Conservation (phyloP, 768 basidiomycete genomes). For the Nidularia sp. region DNA sequence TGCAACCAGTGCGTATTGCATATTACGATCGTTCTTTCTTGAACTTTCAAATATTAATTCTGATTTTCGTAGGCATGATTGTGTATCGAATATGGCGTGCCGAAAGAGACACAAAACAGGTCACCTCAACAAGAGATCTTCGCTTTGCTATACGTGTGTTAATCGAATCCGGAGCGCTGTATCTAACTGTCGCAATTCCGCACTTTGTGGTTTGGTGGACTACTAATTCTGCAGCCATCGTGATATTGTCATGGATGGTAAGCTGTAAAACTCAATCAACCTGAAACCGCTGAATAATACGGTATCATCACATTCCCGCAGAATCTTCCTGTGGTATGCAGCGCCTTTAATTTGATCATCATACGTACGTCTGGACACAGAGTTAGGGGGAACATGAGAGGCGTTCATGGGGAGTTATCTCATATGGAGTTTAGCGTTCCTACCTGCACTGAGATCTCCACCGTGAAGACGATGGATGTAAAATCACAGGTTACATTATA, state of each 20-base stretch:
- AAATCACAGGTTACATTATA: too few relatives aligned
- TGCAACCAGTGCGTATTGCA: conserved; percentile 1
- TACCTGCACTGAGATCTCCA: too few relatives aligned
- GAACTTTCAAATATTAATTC: background rate
- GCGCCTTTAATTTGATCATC: conserved; percentile 1
- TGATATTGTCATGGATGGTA: background rate
- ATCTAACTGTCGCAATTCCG: conserved; percentile 1
- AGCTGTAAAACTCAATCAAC: background rate
- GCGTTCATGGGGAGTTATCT: too few relatives aligned
- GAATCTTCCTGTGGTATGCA: conserved; percentile 1
- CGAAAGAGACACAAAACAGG: background rate
- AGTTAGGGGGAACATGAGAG: too few relatives aligned
- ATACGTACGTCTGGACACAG: background rate
- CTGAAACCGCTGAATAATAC: background rate
- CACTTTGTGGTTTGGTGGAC: conserved; percentile 1
- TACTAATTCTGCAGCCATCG: background rate
- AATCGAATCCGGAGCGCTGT: conserved; percentile 2
- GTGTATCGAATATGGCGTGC: background rate
- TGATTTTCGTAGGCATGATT: background rate
- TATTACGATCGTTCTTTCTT: background rate
- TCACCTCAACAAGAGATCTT: background rate
- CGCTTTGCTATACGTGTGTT: conserved; percentile 1
- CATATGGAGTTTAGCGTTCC: too few relatives aligned
- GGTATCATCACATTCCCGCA: background rate
- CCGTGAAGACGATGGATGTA: too few relatives aligned